These are phyloP conservation scores for Clohesyomyces aquaticus DNA, from an alignment of 495 filamentous ascomycete genomes.

Conservation along the genomic window DNA sequence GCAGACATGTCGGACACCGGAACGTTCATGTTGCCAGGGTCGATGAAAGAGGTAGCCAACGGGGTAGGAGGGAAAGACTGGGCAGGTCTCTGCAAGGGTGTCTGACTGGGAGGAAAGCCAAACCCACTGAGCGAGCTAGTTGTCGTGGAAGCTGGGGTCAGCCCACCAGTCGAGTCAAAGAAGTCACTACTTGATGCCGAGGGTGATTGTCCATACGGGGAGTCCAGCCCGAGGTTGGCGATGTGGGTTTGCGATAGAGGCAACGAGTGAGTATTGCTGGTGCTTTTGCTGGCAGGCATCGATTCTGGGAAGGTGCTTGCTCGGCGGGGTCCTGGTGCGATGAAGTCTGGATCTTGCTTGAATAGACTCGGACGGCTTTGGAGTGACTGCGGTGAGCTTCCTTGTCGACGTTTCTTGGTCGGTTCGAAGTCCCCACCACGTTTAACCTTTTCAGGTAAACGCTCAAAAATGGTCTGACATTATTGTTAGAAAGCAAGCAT, in stretches of 20 bases:
- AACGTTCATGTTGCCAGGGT: constrained; percentile 45
- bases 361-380: constrained; percentile 21
- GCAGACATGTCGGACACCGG: constrained; percentile 73
- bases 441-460: constrained; percentile 72
- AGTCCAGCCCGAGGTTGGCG: constrained; percentile 22
- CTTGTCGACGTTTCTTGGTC: constrained; percentile 36
- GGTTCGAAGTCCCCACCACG: constrained; percentile 44
- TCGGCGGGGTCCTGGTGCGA: constrained; percentile 42
- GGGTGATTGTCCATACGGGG: constrained; percentile 14
- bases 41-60: constrained; percentile 29
- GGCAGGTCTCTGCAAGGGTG: constrained; percentile 8
- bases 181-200: constrained; percentile 26
- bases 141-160: constrained; percentile 29
- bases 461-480: constrained; percentile 72
- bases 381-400: constrained; percentile 27
- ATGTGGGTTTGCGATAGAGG: constrained; percentile 31
- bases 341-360: constrained; percentile 31
- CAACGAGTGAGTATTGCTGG: constrained; percentile 16
- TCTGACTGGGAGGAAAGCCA: constrained; percentile 6
- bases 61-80: constrained; percentile 20
- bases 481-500: constrained; percentile 6
- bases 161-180: constrained; percentile 34
- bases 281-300: constrained; percentile 37
- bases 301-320: constrained; percentile 55
- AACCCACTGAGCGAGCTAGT: constrained; percentile 18